These are phyloP conservation scores for Sugiyamaella smithiae DNA, from an alignment of 805 yeast species.

Conservation along the genomic window DNA sequence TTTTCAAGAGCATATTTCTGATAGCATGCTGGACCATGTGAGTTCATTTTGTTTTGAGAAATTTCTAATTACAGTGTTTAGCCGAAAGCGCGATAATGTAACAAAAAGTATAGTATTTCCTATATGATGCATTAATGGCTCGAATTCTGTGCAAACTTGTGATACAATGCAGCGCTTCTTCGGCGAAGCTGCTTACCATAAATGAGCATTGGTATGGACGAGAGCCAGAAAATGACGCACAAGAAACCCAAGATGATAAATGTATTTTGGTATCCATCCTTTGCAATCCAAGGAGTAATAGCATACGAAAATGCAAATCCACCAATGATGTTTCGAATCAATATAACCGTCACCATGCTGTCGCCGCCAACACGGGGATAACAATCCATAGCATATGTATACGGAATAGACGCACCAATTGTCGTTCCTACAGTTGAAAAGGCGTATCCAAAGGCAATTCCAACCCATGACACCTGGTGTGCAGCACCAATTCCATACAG, in stretches of 20 bases:
- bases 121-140: not conserved
- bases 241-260: constrained; percentile 8
- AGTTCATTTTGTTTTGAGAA: not conserved
- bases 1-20: constrained; percentile 29
- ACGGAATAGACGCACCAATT: constrained; percentile 12
- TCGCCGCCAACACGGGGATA: constrained; percentile 9
- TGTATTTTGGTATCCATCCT: constrained; percentile 10
- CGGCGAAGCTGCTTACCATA: constrained; percentile 12
- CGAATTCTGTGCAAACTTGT: constrained; percentile 6
- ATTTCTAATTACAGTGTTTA: not conserved
- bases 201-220: constrained; percentile 11
- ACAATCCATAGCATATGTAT: constrained; percentile 7
- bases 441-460: constrained; percentile 20
- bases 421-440: constrained; percentile 18
- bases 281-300: constrained; percentile 10
- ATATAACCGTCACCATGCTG: constrained; percentile 7
- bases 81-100: not conserved
- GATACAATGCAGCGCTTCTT: constrained; percentile 6
- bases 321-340: constrained; percentile 9
- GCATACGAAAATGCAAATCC: constrained; percentile 10
- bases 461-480: constrained; percentile 17
- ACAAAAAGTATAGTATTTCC: not conserved
- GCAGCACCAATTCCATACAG: constrained; percentile 23
- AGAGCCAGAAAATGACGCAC: constrained; percentile 9
- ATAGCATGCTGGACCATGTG: constrained; percentile 2